Base-by-base conservation (phyloP, 495 filamentous ascomycete genomes). In the Penicillium daleae region DNA sequence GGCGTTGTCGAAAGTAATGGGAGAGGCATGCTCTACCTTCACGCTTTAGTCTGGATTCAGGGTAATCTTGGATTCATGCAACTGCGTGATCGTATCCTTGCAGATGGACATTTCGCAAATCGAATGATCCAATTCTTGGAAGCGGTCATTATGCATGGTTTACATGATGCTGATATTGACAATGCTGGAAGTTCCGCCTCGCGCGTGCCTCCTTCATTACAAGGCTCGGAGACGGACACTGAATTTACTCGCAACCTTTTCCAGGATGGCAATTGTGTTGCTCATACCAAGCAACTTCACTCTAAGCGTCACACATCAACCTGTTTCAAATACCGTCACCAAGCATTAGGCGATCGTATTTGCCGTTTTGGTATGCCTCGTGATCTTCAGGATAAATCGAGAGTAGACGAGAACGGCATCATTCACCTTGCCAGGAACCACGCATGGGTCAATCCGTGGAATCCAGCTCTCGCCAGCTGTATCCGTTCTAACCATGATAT, bases 51-150 rank as follows among this genome's bases (percentile, higher is more conserved):
- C 2, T 42, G 40, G 40, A n/a, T 42, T 21, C 10, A n/a, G 3
- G 40, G 40, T n/a, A 42, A 42, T 6, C 40, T 42, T 42, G n/a
- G 15, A 6, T 42, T 42, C 39, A 42, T 1, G 6, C 7, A 3
- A n/a, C 39, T 32, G 5, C 40, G 40, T 19, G 4, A 68, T 52
- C 42, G 48, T 27, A 1, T 66, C 50, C 52, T 66, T 6, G 15
- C 10, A 42, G 40, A 42, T 42, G 10, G 2, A 0, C n/a, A 0
- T 2, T 42, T 42, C 21, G 40, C 40, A 6, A 12, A 8, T 21
- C 3, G 40, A 2, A 42, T 42, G 40, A 42, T 42, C 15, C 2
- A n/a, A 17, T 42, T 21, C 40, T 12, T 42, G 17, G n/a, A 42
- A n/a, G 6, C 0, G 1, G 12, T n/a, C 40, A 21, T 42, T 1